phyloP scores from a whole-genome alignment of 2,329 filamentous ascomycete genomes.

The Allantophomopsis cytisporea region DNA sequence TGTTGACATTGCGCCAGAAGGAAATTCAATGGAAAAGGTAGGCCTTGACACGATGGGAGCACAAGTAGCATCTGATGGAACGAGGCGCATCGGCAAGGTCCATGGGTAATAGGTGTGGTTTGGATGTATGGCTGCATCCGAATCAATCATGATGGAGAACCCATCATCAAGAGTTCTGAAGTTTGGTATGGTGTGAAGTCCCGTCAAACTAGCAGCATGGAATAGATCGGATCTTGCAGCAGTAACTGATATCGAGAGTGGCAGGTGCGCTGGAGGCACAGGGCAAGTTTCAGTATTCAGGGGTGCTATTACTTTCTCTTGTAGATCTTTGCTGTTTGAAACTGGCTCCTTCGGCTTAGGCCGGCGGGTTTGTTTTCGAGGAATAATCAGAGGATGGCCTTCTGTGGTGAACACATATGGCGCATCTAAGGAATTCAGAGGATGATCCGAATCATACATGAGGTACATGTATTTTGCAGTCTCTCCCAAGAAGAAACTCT shows the following conservation, averaged over 20 bases:
- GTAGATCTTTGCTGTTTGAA: slow-evolving; percentile 19
- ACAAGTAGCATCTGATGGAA: slow-evolving; percentile 69
- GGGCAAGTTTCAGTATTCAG: slow-evolving; percentile 46
- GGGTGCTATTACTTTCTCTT: slow-evolving; percentile 10
- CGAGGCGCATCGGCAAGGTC: slow-evolving; percentile 67
- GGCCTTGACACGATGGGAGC: slow-evolving; percentile 55
- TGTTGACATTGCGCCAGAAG: slow-evolving; percentile 20
- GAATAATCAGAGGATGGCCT: slow-evolving; percentile 83
- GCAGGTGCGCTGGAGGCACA: slow-evolving; percentile 38
- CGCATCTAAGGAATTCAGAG: slow-evolving; percentile 74
- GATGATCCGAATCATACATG: slow-evolving; percentile 75
- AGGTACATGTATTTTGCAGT: slow-evolving; percentile 94
- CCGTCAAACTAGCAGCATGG: slow-evolving; percentile 75
- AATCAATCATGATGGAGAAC: slow-evolving; percentile 34
- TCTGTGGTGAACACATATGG: slow-evolving; percentile 93
- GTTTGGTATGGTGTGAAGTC: slow-evolving; percentile 64
- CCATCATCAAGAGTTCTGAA: slow-evolving; percentile 30
- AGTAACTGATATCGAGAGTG: slow-evolving; percentile 65
- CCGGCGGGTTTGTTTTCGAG: slow-evolving; percentile 25
- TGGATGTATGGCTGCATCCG: slow-evolving; percentile 40
- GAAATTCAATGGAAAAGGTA: slow-evolving; percentile 56
- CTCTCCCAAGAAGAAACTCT: slow-evolving; percentile 96
- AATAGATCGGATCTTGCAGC: slow-evolving; percentile 73
- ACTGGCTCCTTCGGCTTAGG: slow-evolving; percentile 3
- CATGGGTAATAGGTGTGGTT: slow-evolving; percentile 87